These are phyloP conservation scores for Wickerhamiella spandovensis DNA, from an alignment of 805 yeast species.

Conservation along the genomic window DNA sequence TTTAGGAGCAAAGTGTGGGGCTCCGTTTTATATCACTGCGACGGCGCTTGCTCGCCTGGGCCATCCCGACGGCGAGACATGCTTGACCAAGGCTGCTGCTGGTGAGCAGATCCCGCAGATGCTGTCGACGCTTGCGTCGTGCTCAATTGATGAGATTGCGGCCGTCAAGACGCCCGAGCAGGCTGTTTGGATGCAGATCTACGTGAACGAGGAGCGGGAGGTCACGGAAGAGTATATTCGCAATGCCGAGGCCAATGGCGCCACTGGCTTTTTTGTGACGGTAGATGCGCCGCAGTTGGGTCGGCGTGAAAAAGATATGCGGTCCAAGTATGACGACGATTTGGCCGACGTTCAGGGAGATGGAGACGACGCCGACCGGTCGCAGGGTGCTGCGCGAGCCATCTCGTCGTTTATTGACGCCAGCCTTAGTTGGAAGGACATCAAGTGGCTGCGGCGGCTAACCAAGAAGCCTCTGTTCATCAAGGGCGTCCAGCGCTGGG, in stretches of 20 bases:
- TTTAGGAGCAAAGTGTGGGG: conserved; percentile 55
- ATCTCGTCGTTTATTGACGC: conserved; percentile 81
- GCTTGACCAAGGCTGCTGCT: conserved; percentile 72
- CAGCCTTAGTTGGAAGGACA: conserved; percentile 15
- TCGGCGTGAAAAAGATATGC: conserved; percentile 77
- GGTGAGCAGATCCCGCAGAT: conserved; percentile 63
- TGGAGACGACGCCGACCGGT: conserved; percentile 37
- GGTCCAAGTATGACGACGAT: conserved; percentile 45
- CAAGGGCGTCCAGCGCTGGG: conserved; percentile 77
- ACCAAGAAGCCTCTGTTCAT: conserved; percentile 33
- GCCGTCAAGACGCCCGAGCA: conserved; percentile 55
- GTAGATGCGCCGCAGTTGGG: conserved; percentile 83
- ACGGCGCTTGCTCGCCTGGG: conserved; percentile 89
- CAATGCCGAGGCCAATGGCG: conserved; percentile 60
- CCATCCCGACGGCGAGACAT: conserved; percentile 85
- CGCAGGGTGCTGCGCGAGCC: conserved; percentile 78
- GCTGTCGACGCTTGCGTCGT: conserved; percentile 87
- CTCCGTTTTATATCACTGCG: conserved; percentile 83
- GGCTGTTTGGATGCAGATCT: conserved; percentile 79
- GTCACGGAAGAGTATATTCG: conserved; percentile 47
- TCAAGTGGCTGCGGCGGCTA: conserved; percentile 11
- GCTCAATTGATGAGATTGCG: conserved; percentile 74
- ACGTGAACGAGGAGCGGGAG: conserved; percentile 67
- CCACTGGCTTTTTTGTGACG: conserved; percentile 74
- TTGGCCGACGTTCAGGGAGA: conserved; percentile 32